Conservation (phyloP, 2,329 filamentous ascomycete species). For the Cryphonectria japonica region DNA sequence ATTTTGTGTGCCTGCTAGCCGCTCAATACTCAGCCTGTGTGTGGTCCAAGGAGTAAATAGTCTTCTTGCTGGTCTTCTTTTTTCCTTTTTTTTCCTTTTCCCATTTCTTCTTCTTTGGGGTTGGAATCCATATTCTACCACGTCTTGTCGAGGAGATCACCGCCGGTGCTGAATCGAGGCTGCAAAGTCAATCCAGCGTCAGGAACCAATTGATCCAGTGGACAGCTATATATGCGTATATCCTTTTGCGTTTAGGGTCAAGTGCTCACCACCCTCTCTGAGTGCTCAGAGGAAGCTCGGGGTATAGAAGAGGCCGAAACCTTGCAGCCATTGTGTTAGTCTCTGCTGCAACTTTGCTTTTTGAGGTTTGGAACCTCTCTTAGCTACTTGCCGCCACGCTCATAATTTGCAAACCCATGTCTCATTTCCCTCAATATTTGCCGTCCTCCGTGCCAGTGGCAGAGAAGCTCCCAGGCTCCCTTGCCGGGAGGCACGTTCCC, state of each 20-base stretch:
- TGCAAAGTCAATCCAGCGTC: neutral
- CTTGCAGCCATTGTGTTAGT: neutral
- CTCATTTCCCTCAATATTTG: neutral
- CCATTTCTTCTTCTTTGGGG: neutral
- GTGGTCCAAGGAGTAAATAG: neutral
- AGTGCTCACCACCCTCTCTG: neutral
- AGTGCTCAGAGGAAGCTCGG: neutral
- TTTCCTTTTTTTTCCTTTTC: too few relatives aligned
- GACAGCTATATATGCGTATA: neutral
- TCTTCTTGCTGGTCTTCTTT: neutral
- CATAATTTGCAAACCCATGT: neutral
- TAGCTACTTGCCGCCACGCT: neutral
- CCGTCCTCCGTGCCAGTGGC: neutral
- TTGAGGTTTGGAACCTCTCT: neutral
- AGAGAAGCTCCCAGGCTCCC: neutral
- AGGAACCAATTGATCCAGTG: neutral
- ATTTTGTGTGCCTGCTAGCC: neutral
- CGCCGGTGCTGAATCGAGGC: neutral
- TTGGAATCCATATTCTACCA: neutral
- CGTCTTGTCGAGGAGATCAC: neutral
- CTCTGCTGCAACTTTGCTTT: neutral
- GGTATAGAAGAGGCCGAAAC: neutral
- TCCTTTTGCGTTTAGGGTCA: neutral
- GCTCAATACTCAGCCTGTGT: neutral
- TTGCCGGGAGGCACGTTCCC: neutral